Evolutionary conservation across 225 moss, liverwort and hornwort species (phyloP).

Genomic region (Bryoerythrophyllum caledonicum): DNA sequence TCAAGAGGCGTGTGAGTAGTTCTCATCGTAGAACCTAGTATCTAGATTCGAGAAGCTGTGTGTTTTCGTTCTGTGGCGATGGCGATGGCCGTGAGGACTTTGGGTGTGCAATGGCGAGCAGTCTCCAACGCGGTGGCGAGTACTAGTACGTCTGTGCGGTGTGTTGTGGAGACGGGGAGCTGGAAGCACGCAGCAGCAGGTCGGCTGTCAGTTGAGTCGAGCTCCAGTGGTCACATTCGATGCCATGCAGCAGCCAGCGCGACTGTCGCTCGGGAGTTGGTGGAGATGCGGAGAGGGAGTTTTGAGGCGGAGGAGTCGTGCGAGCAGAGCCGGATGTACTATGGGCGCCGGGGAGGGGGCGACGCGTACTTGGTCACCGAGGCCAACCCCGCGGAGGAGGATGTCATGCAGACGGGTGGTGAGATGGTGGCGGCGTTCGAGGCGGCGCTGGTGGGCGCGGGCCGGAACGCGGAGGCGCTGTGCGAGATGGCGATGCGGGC

Average conservation of each 20-base stretch:
- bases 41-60: too few species aligned
- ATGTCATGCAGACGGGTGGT: too few species aligned
- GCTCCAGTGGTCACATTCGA: too few species aligned
- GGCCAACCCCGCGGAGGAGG: not conserved
- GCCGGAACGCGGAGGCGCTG: constrained; percentile 14
- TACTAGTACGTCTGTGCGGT: not conserved
- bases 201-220: too few species aligned
- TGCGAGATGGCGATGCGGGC: constrained; percentile 19
- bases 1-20: too few species aligned
- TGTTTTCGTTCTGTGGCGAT: not conserved
- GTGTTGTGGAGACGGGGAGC: not conserved
- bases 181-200: not conserved
- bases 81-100: constrained; percentile 13
- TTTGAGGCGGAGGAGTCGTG: not conserved
- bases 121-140: not conserved
- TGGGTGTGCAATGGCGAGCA: not conserved
- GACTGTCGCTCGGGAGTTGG: too few species aligned
- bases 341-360: constrained; percentile 27
- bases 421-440: constrained; percentile 1
- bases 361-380: not conserved
- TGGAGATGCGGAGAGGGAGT: too few species aligned
- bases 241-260: too few species aligned
- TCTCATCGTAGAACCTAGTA: too few species aligned
- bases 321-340: not conserved
- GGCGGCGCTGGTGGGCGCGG: constrained; percentile 11